Conservation (phyloP, 2,329 filamentous ascomycete genomes). For the Scopulariopsis brevicaulis region DNA sequence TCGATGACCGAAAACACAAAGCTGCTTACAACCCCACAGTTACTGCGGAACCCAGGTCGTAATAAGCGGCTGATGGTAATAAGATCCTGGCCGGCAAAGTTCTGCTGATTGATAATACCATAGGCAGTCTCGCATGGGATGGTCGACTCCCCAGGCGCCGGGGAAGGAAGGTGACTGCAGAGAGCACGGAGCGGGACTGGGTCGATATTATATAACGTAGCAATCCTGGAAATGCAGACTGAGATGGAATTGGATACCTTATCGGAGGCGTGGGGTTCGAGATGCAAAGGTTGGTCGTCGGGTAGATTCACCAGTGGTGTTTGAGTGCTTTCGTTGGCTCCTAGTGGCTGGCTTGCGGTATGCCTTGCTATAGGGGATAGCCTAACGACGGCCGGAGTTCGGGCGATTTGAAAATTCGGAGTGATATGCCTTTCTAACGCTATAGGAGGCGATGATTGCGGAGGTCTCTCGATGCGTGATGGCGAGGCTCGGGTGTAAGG, state of each 20-base stretch:
- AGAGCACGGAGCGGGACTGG: background rate
- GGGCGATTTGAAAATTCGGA: too few species aligned
- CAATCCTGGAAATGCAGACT: background rate
- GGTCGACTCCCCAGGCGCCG: constrained; percentile 12
- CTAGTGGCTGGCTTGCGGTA: too few species aligned
- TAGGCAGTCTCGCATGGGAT: constrained; percentile 19
- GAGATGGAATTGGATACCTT: background rate
- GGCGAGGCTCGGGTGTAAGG: too few species aligned
- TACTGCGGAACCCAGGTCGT: constrained; percentile 15
- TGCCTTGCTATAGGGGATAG: too few species aligned
- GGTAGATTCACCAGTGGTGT: too few species aligned
- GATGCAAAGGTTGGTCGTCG: background rate
- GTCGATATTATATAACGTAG: background rate
- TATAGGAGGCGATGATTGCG: too few species aligned
- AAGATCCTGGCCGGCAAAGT: constrained; percentile 14
- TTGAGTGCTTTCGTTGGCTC: too few species aligned
- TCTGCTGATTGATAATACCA: constrained; percentile 17
- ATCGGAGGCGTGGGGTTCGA: background rate
- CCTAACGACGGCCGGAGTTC: too few species aligned
- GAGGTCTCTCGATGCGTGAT: too few species aligned
- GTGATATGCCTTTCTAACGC: too few species aligned
- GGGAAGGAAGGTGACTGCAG: background rate
- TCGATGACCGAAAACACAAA: constrained; percentile 14
- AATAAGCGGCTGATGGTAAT: constrained; percentile 12
- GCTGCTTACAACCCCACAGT: constrained; percentile 17